Evolutionary conservation across 208 protist species (phyloP).

Genomic region (Leishmania martiniquensis): DNA sequence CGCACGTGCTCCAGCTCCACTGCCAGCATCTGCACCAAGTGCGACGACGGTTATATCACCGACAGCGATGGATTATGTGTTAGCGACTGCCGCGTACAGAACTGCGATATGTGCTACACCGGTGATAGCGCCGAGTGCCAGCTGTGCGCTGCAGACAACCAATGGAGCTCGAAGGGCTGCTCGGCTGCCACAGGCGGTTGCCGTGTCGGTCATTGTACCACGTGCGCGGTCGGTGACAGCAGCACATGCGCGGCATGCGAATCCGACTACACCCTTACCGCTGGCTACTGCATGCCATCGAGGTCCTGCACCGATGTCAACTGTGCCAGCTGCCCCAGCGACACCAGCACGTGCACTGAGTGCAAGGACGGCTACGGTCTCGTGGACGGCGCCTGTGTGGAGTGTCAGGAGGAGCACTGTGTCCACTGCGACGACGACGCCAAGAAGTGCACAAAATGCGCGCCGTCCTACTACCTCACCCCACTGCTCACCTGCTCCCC

Average conservation of each 20-base stretch:
- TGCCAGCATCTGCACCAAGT: background rate
- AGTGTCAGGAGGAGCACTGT: conserved; percentile 8
- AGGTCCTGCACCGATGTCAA: background rate
- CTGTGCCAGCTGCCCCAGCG: conserved; percentile 11
- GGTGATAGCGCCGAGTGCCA: conserved; percentile 11
- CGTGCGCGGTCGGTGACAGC: background rate
- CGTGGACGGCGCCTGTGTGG: conserved; percentile 15
- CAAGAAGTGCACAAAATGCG: conserved; percentile 4
- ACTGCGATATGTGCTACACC: conserved; percentile 17
- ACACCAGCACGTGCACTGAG: background rate
- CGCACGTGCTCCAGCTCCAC: background rate
- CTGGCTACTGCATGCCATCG: conserved; percentile 3
- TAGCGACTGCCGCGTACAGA: background rate
- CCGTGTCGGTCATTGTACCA: conserved; percentile 14
- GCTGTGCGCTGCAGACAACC: conserved; percentile 7
- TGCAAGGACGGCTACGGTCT: conserved; percentile 14
- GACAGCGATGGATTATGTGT: background rate
- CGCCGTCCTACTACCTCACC: conserved; percentile 8
- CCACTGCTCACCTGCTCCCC: background rate
- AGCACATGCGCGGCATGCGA: conserved; percentile 2
- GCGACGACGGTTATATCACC: conserved; percentile 2
- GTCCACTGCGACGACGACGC: conserved; percentile 2
- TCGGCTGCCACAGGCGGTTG: conserved; percentile 2
- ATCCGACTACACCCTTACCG: conserved; percentile 8
- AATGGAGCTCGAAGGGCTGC: background rate